A percentile compares a stretch with the other conserved stretches of the same genome.
phyloP scores from a whole-genome alignment of 257 asterid genomes.

The Ophiorrhiza pumila region DNA sequence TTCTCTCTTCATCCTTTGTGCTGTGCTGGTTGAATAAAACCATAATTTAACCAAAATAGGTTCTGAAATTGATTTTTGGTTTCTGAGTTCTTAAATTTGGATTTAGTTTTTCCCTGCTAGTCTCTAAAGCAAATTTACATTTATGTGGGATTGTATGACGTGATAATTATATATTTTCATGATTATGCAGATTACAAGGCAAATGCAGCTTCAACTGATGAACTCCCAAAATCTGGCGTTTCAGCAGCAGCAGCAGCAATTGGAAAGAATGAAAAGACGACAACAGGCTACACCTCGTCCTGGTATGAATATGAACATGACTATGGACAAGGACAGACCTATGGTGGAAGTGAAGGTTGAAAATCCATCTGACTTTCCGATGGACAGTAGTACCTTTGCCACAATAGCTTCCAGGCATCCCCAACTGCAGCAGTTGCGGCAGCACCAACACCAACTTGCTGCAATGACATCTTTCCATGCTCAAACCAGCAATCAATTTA shows the following conservation, averaged over 20 bases:
- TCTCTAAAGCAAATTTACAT: not conserved
- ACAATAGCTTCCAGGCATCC: constrained; percentile 57
- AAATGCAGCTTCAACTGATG: constrained; percentile 80
- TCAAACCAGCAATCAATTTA: constrained; percentile 67
- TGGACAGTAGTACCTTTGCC: constrained; percentile 57
- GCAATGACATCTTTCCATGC: constrained; percentile 59
- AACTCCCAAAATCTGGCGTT: constrained; percentile 56
- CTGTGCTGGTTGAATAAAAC: not conserved
- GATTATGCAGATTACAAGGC: constrained; percentile 58
- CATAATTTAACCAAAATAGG: not conserved
- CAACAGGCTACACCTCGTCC: constrained; percentile 74
- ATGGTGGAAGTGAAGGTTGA: constrained; percentile 90
- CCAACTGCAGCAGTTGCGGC: constrained; percentile 53
- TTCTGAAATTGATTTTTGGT: not conserved
- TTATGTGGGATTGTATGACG: not conserved
- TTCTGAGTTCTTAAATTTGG: not conserved
- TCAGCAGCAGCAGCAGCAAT: constrained; percentile 83
- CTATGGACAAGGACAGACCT: constrained; percentile 75
- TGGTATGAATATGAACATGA: constrained; percentile 42
- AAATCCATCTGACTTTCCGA: constrained; percentile 65
- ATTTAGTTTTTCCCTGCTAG: not conserved
- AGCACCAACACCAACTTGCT: constrained; percentile 81
- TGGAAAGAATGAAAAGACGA: constrained; percentile 78
- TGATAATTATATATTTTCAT: not conserved
- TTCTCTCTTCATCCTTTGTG: not conserved